These are phyloP conservation scores for Microsporum audouinii DNA, from an alignment of 2,329 filamentous ascomycete genomes.

Conservation along the genomic window DNA sequence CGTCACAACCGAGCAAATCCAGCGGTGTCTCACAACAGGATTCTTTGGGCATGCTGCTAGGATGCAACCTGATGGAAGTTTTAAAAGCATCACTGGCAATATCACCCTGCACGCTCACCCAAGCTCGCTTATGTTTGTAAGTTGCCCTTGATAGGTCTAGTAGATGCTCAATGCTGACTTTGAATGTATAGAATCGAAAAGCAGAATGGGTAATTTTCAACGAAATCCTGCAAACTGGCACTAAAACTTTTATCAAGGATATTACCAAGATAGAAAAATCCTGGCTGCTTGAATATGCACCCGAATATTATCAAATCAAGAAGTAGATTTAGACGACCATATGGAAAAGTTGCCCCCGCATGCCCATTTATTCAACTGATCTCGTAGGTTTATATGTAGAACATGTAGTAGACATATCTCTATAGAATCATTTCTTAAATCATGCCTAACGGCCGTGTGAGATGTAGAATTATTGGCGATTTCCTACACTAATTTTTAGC, in stretches of 20 bases:
- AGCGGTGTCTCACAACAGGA: conserved; percentile 73
- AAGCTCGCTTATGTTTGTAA: conserved; percentile 75
- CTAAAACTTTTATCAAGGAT: conserved; percentile 83
- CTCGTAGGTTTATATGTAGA: not conserved
- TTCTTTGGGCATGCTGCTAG: conserved; percentile 89
- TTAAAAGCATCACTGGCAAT: conserved; percentile 70
- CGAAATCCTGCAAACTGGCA: conserved; percentile 78
- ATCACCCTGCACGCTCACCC: conserved; percentile 78
- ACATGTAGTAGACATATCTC: not conserved
- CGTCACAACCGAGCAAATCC: conserved; percentile 59
- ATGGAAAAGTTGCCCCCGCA: not conserved
- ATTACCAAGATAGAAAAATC: conserved; percentile 84
- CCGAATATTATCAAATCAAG: conserved; percentile 62
- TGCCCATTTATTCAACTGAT: not conserved
- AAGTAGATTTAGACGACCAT: conserved; percentile 6
- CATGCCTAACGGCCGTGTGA: too few species aligned
- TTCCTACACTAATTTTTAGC: too few species aligned
- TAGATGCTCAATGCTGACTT: not conserved
- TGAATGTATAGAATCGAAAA: conserved; percentile 56
- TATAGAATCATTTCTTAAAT: too few species aligned
- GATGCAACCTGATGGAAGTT: conserved; percentile 89
- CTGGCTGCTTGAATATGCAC: conserved; percentile 85
- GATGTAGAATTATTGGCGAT: too few species aligned
- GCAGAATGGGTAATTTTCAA: conserved; percentile 95
- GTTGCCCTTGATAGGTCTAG: conserved; percentile 19